Conservation (phyloP, 345 rosid species). For the Raphanus raphanistrum region DNA sequence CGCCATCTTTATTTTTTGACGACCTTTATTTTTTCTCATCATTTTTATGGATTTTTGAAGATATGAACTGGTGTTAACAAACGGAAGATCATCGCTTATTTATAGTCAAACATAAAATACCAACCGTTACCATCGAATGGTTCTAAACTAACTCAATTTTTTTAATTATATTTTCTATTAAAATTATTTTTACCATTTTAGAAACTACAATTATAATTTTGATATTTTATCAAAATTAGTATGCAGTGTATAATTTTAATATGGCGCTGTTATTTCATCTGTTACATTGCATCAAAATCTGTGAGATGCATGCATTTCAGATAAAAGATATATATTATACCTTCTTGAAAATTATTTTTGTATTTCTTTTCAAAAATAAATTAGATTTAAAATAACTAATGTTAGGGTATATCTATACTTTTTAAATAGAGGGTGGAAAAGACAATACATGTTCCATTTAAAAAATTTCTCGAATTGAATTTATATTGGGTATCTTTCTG, state of each 20-base stretch:
- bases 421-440: no score
- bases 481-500: no score
- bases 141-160: background rate
- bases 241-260: background rate
- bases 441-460: no score
- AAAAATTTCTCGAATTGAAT: no score
- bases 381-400: background rate
- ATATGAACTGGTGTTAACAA: background rate
- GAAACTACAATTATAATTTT: background rate
- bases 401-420: background rate
- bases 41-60: background rate
- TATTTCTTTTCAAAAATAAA: background rate
- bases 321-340: background rate
- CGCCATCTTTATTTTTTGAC: conserved; percentile 27
- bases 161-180: background rate
- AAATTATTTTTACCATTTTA: conserved; percentile 3
- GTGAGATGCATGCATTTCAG: background rate
- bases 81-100: background rate
- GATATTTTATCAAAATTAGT: background rate
- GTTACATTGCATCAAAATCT: background rate
- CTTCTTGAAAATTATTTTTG: background rate
- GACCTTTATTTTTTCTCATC: conserved; percentile 43
- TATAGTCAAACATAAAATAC: conserved; percentile 6
- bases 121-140: background rate
- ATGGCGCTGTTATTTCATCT: background rate